A percentile compares a stretch with the other conserved stretches of the same genome.
Conservation (phyloP, 2,329 filamentous ascomycete species). For the Drechslerella dactyloides region DNA sequence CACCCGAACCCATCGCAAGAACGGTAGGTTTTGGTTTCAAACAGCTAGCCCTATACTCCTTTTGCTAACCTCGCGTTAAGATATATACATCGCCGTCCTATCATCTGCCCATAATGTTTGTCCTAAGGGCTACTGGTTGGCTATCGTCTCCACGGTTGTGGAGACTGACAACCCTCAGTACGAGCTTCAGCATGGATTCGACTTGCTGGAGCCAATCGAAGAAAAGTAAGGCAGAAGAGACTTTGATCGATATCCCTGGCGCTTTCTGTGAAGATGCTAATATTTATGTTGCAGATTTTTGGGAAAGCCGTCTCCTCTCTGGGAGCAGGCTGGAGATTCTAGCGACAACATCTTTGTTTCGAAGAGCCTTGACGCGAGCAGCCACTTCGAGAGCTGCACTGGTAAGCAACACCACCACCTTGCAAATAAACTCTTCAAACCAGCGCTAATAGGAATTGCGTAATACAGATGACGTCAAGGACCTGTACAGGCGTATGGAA, state of each 20-base stretch:
- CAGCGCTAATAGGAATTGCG: constrained; percentile 55
- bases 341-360: constrained; percentile 96
- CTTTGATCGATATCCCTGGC: not conserved
- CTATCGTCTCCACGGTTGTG: constrained; percentile 96
- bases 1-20: no score
- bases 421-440: not conserved
- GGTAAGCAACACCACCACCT: constrained; percentile 59
- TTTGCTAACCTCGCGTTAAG: constrained; percentile 59
- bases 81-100: constrained; percentile 96
- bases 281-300: constrained; percentile 28
- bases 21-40: constrained; percentile 68
- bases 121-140: constrained; percentile 98
- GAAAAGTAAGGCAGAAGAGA: constrained; percentile 69
- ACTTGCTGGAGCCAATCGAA: constrained; percentile 89
- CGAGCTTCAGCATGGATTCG: constrained; percentile 89
- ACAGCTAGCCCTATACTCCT: not conserved
- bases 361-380: constrained; percentile 97
- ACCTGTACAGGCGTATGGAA: constrained; percentile 84
- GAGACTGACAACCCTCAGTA: constrained; percentile 94
- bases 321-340: constrained; percentile 83
- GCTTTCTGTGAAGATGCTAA: not conserved
- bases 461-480: constrained; percentile 81
- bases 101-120: constrained; percentile 97
- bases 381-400: constrained; percentile 92
- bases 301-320: constrained; percentile 77